A percentile compares a stretch with the other conserved stretches of the same genome.
These are phyloP conservation scores for Nymphaea thermarum DNA, from an alignment of 164 flowering plant genomes.

Conservation along the genomic window DNA sequence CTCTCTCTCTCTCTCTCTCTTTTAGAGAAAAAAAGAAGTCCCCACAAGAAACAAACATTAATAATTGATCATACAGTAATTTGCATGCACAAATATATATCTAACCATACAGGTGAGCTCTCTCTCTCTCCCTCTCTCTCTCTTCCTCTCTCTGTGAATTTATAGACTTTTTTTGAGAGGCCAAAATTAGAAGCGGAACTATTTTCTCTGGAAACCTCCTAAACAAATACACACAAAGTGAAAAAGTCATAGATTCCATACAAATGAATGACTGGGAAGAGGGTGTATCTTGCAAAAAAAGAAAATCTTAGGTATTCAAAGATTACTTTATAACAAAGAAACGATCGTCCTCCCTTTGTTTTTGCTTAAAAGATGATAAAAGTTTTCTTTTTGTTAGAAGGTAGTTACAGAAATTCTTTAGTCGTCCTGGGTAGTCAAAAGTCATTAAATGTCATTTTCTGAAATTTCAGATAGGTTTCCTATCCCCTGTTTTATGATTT, in stretches of 20 bases:
- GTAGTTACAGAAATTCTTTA: too few species aligned
- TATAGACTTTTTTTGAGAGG: background rate
- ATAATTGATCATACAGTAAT: constrained; percentile 35
- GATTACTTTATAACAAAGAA: background rate
- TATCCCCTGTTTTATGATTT: background rate
- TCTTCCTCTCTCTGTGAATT: background rate
- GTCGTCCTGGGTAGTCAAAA: background rate
- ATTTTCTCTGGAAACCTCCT: background rate
- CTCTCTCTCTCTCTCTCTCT: background rate
- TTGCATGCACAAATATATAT: constrained; percentile 39
- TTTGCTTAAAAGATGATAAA: background rate
- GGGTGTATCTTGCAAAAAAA: background rate
- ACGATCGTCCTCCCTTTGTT: background rate
- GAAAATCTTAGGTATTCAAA: background rate
- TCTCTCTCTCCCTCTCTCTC: constrained; percentile 5
- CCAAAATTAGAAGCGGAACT: background rate
- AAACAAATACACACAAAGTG: background rate
- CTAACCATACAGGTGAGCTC: constrained; percentile 28
- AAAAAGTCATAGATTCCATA: background rate
- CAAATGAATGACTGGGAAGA: background rate
- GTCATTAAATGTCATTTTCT: background rate
- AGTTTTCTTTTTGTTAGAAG: background rate
- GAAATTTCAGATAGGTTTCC: background rate
- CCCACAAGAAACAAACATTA: constrained; percentile 35
- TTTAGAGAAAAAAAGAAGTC: constrained; percentile 18